Evolutionary conservation across 2,329 filamentous ascomycete genomes (phyloP), one percentile per base, ranked within the genome.

Genomic region (Colletotrichum sp.): DNA sequence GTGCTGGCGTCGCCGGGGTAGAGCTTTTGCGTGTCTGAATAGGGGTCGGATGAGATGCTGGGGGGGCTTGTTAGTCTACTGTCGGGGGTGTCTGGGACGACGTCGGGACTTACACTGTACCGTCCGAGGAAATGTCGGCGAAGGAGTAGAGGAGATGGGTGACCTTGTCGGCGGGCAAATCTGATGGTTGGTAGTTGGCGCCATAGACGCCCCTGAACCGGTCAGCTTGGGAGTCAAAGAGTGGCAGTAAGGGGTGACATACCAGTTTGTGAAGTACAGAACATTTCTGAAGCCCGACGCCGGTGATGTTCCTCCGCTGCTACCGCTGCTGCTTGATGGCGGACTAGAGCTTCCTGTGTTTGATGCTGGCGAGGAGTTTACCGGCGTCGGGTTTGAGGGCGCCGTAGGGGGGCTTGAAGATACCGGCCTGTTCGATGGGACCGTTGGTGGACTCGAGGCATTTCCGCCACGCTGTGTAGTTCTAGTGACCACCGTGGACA

Each of bases 121-220:
- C 88, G 57, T 88, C 84, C 1, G 78, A 66, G 8, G 77, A 81
- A 57, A 90, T 86, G 54, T 87, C 83, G 27, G 84, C 86, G 76
- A 90, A 90, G 0, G 87, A 85, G 72, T 89, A 96, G 11, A 96
- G 87, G 2, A 97, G 84, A 78, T 96, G 94, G 0, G 94, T 96
- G 38, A 97, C 85, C 66, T 93, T 88, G 8, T 91, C 87, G 0
- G 87, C 90, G 0, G 92, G 92, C 9, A 97, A 85, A 75, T 93
- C 88, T 76, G 93, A 88, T 0, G 94, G 93, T 61, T 92, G 87
- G 78, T 90, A 91, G 72, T 92, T 78, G 69, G 82, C 81, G 24
- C 81, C 81, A 38, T 84, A 83, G 51, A 84, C 82, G 27, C 84
- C 84, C 85, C 84, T 86, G 70, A 55, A 9, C 9, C 3, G 34